These are phyloP conservation scores for Pseudoturritis turrita DNA, from an alignment of 345 rosid species.

Conservation along the genomic window DNA sequence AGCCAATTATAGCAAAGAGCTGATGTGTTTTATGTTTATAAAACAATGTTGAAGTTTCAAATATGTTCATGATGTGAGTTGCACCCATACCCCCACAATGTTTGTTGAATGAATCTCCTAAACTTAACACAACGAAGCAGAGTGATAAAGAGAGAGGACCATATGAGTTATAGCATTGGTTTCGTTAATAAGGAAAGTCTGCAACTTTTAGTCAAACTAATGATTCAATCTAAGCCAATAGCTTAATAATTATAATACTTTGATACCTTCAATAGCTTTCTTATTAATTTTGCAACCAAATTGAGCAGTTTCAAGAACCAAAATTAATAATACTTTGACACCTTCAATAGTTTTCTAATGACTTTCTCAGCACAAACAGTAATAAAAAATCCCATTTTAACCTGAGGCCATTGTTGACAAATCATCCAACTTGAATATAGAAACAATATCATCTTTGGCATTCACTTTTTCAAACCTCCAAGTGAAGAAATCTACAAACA, in stretches of 20 bases:
- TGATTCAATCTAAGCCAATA: not conserved
- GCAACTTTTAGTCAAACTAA: not conserved
- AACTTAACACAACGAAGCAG: not conserved
- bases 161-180: not conserved
- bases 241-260: not conserved
- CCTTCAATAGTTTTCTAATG: not conserved
- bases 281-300: not conserved
- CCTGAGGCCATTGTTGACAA: not conserved
- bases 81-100: not conserved
- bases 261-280: not conserved
- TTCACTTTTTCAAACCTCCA: not conserved
- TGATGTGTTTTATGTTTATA: not conserved
- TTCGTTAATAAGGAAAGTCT: not conserved
- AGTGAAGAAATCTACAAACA: not conserved
- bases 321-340: not conserved
- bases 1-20: not conserved
- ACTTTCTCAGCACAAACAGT: not conserved
- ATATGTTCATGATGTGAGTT: not conserved
- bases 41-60: not conserved
- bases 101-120: not conserved
- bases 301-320: not conserved
- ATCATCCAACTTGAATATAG: not conserved
- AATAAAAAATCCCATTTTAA: not conserved
- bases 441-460: not conserved
- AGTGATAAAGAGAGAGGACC: not conserved